Base-by-base conservation (phyloP, 768 basidiomycete genomes). In the Psilocybe cubensis region DNA sequence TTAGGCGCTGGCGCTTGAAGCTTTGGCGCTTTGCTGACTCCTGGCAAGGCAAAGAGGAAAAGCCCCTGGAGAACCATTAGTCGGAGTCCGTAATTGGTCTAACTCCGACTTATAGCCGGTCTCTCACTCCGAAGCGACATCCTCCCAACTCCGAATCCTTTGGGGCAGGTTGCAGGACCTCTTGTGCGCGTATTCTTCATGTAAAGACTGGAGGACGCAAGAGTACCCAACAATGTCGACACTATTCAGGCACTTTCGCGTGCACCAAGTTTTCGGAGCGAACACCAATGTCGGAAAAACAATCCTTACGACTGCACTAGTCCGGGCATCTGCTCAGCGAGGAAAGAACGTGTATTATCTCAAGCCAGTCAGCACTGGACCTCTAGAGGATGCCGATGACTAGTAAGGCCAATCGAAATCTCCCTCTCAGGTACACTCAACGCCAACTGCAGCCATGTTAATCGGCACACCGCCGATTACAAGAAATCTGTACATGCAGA, bases 201-300 rank as follows among this genome's bases (percentile, higher is more conserved):
- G 46, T 27, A 14, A 46, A 27, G 25, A 25, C 5, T n/a, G 7
- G n/a, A 44, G 41, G 20, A 42, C 41, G 42, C 6, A 35, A 27
- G 29, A 46, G n/a, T n/a, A n/a, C n/a, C n/a, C n/a, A n/a, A n/a
- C n/a, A 29, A 94, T 95, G 93, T 85, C 91, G 47, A 81, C 88
- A 20, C 86, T 98, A 43, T 96, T 91, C 78, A 87, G 84, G 66
- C 82, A 95, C 68, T 81, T 98, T 29, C 85, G 93, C 17, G 77
- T 94, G 27, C 92, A 95, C 71, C 93, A 96, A 69, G 78, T 98
- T 57, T 96, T 97, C 67, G 96, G 96, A 28, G 94, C 96, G 1
- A 97, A 96, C 73, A 98, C 96, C 2, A 88, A 94, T 72, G 95
- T 98, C 48, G 96, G 96, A 24, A 98, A 98, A 74, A 97, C 96